Conservation (phyloP, 345 rosid species). For the Eucalyptus sp. region DNA sequence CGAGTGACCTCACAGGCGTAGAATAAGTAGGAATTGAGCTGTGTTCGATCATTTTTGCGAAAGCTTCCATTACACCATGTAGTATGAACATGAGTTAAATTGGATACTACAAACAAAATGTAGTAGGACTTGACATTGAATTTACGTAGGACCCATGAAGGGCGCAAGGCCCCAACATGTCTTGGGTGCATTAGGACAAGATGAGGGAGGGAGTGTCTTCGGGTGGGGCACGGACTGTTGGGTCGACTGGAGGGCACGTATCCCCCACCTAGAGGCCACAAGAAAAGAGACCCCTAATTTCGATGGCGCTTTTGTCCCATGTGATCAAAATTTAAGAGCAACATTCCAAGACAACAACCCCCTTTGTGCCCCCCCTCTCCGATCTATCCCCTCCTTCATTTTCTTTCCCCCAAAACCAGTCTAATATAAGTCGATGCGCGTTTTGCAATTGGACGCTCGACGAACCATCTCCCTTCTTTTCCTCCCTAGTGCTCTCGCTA, state of each 20-base stretch:
- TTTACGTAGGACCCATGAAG: constrained; percentile 3
- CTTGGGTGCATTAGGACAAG: constrained; percentile 57
- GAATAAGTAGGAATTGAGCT: neutral
- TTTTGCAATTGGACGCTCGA: neutral
- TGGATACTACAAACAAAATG: neutral
- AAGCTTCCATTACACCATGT: neutral
- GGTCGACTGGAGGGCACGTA: constrained; percentile 36
- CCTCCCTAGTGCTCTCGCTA: neutral
- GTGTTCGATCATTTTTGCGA: neutral
- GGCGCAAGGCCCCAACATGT: constrained; percentile 44
- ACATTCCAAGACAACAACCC: constrained; percentile 45
- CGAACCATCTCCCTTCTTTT: neutral
- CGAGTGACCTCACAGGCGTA: neutral
- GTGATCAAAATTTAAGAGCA: constrained; percentile 62
- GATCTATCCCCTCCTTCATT: neutral
- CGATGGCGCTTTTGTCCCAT: constrained; percentile 74
- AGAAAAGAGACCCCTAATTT: constrained; percentile 20
- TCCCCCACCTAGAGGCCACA: constrained; percentile 42
- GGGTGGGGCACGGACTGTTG: constrained; percentile 38
- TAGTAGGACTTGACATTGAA: neutral
- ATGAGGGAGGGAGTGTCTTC: constrained; percentile 26
- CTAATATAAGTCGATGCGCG: neutral
- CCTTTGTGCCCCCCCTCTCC: neutral
- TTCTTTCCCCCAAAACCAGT: neutral
- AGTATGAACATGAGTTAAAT: neutral